Evolutionary conservation across 192 early-diverging fungal genomes (phyloP).

Genomic region (Podila clonocystis): DNA sequence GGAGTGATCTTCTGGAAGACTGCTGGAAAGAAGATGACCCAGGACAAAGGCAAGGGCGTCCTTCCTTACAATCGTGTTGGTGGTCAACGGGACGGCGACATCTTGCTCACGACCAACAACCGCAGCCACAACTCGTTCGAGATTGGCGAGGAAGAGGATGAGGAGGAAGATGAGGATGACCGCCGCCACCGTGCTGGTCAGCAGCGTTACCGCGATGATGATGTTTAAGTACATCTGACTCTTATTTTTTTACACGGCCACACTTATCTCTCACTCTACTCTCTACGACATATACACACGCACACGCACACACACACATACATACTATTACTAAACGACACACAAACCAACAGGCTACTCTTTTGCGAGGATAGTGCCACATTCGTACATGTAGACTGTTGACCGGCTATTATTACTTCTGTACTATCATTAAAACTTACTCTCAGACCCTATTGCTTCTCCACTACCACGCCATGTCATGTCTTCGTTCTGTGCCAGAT

Average conservation of each 20-base stretch:
- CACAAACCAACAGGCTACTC: not conserved
- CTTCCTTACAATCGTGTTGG: conserved; percentile 40
- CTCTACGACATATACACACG: not conserved
- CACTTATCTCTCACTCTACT: not conserved
- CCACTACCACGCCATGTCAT: too few species aligned
- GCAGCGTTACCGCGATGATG: conserved; percentile 48
- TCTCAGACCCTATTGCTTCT: not conserved
- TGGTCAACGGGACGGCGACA: conserved; percentile 28
- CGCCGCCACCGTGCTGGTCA: conserved; percentile 32
- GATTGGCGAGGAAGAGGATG: conserved; percentile 48
- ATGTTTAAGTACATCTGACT: conserved; percentile 9
- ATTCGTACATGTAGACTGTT: not conserved
- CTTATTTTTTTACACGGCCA: not conserved
- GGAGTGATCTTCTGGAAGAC: conserved; percentile 51
- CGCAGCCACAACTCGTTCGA: conserved; percentile 42
- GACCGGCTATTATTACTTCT: not conserved
- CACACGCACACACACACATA: too few species aligned
- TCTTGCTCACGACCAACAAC: conserved; percentile 28
- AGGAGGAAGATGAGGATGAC: conserved; percentile 35
- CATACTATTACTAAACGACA: not conserved
- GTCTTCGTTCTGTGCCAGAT: too few species aligned
- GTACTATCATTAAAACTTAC: not conserved
- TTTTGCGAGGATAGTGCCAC: not conserved
- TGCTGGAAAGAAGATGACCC: conserved; percentile 38
- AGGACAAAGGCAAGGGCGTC: conserved; percentile 51